Conservation (phyloP, 2,329 filamentous ascomycete genomes). For the Colletotrichum sp. region DNA sequence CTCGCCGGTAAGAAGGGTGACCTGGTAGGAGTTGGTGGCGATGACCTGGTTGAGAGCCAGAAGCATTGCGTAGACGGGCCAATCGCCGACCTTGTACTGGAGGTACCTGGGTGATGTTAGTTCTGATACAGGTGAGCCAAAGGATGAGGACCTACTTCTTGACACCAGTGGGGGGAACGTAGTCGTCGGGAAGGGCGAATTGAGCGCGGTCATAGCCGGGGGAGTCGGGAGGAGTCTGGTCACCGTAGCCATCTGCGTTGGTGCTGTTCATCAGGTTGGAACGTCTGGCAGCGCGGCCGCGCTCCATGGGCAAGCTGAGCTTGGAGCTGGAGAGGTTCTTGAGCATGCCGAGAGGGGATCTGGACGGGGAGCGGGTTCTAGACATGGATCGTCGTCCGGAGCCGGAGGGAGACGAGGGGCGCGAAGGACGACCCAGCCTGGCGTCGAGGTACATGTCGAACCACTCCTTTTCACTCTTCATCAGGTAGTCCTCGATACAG, state of each 20-base stretch:
- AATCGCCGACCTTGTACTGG: constrained; percentile 62
- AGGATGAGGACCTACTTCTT: constrained; percentile 42
- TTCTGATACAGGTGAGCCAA: not conserved
- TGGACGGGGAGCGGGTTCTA: constrained; percentile 1
- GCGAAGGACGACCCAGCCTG: constrained; percentile 54
- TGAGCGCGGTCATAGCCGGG: constrained; percentile 47
- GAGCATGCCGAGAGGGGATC: constrained; percentile 6
- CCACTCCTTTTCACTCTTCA: constrained; percentile 72
- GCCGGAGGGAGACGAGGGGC: constrained; percentile 33
- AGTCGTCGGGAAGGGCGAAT: constrained; percentile 61
- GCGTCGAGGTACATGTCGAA: constrained; percentile 63
- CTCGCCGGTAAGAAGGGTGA: constrained; percentile 71
- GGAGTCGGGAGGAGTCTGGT: constrained; percentile 24
- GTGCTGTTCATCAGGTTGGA: constrained; percentile 12
- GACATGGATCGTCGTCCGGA: constrained; percentile 22
- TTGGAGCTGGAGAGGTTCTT: constrained; percentile 18
- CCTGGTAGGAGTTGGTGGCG: constrained; percentile 71
- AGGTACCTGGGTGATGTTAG: constrained; percentile 30
- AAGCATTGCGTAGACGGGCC: constrained; percentile 67
- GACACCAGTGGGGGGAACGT: constrained; percentile 60
- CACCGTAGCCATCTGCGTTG: not conserved
- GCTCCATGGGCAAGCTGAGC: constrained; percentile 11
- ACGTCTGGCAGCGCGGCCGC: not conserved
- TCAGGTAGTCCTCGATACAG: constrained; percentile 70
- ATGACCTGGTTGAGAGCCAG: constrained; percentile 68